These are phyloP conservation scores for Trypanosoma cruzi DNA, from an alignment of 208 protist genomes.

Conservation along the genomic window DNA sequence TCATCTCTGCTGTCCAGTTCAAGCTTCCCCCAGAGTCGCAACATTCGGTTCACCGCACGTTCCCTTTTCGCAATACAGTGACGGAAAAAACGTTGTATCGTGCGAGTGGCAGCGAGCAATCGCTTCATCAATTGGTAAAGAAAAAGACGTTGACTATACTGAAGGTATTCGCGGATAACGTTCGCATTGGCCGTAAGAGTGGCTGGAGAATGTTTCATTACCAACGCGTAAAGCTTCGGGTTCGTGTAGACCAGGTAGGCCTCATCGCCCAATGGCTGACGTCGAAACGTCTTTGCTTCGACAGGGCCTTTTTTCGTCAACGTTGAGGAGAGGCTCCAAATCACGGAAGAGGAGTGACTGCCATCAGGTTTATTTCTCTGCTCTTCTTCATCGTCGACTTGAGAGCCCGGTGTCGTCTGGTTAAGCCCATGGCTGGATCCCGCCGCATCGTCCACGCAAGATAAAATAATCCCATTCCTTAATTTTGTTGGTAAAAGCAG, in stretches of 20 bases:
- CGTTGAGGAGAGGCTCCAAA: neutral
- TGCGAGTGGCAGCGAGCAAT: slow-evolving; percentile 37
- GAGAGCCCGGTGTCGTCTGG: neutral
- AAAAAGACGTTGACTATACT: slow-evolving; percentile 33
- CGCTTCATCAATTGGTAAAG: slow-evolving; percentile 20
- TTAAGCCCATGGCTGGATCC: neutral
- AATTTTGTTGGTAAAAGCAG: slow-evolving; percentile 18
- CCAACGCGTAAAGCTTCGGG: slow-evolving; percentile 44
- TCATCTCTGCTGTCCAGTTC: slow-evolving; percentile 65
- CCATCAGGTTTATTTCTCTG: neutral
- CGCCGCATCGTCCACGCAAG: neutral
- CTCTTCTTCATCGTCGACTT: neutral
- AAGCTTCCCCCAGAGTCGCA: slow-evolving; percentile 55
- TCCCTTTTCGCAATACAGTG: slow-evolving; percentile 51
- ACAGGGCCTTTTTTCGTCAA: neutral
- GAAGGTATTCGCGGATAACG: slow-evolving; percentile 28
- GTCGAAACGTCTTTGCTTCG: neutral
- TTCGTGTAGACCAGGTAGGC: slow-evolving; percentile 39
- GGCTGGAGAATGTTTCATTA: slow-evolving; percentile 33
- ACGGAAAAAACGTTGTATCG: slow-evolving; percentile 77
- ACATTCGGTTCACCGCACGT: slow-evolving; percentile 65
- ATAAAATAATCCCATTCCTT: neutral
- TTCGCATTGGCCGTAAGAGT: slow-evolving; percentile 21
- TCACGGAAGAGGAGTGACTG: neutral
- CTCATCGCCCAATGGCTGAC: slow-evolving; percentile 34